These are phyloP conservation scores for Neurospora sp. DNA, from an alignment of 495 filamentous ascomycete species.

Conservation along the genomic window DNA sequence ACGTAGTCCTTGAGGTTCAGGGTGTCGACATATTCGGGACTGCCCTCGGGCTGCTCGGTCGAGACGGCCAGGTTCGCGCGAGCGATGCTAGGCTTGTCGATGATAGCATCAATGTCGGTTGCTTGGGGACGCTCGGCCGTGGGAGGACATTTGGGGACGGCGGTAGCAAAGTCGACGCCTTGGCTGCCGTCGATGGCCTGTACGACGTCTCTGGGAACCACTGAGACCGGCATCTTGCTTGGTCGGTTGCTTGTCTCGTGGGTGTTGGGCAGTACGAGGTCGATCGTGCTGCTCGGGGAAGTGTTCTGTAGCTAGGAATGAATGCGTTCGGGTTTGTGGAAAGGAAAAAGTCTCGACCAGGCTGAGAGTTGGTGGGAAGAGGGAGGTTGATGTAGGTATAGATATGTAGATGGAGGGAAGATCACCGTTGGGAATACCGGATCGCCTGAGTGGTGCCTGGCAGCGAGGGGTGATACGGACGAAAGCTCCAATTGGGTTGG, in stretches of 20 bases:
- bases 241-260: neutral
- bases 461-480: neutral
- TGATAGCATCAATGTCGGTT: neutral
- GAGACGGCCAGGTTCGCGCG: slow-evolving; percentile 29
- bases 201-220: neutral
- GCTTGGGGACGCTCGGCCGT: slow-evolving; percentile 11
- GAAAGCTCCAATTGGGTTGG: neutral
- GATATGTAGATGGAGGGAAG: neutral
- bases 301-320: too few species aligned
- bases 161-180: slow-evolving; percentile 4
- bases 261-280: neutral
- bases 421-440: neutral
- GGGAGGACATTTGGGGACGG: neutral
- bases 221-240: neutral
- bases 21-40: slow-evolving; percentile 5
- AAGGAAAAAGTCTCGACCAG: neutral
- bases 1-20: slow-evolving; percentile 3
- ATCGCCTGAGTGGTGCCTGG: neutral
- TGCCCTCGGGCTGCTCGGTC: slow-evolving; percentile 21
- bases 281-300: neutral
- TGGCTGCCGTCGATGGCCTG: neutral
- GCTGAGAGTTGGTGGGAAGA: neutral
- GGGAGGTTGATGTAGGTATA: neutral
- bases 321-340: neutral
- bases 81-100: slow-evolving; percentile 16